Base-by-base conservation (phyloP, 768 basidiomycete species). In the Leucogyrophana mollusca region DNA sequence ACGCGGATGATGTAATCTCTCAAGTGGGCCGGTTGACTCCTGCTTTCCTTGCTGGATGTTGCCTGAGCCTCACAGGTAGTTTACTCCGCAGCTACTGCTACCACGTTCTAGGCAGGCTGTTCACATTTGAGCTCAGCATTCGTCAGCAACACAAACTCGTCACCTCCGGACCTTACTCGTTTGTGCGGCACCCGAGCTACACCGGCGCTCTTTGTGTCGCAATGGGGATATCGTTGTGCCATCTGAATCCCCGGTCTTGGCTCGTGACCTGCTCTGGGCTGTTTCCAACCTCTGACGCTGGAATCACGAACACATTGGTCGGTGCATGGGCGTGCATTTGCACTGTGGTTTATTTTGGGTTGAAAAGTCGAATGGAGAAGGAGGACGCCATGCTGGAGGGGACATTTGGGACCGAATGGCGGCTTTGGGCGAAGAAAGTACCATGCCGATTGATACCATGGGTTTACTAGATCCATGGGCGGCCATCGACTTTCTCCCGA, bases 131-230 rank as follows among this genome's bases (percentile, higher is more conserved):
- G 39, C 67, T 74, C 27, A 66, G 68, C 30, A 68, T 73, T 33
- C 68, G 64, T 8, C 64, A 62, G 1, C 59, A 68, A 44, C 73
- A 75, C 51, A 57, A 64, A 44, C 67, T 75, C 34, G 57, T 75
- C 44, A 73, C 68, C 1, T 53, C 61, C n/a, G 73, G 72, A 1
- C 73, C 72, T 1, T 75, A 75, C 40, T 57, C 70, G n/a, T 66
- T 67, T 61, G 68, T 72, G 8, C 67, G 73, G 34, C 73, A 75
- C 52, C 73, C 73, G 33, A 66, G 70, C 53, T 75, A 75, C 49
- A 65, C 68, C 8, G 72, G 69, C n/a, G 61, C 27, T 3, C 20
- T 49, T 30, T 30, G 27, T 13, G 27, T 30, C 13, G 27, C 27
- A 30, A 13, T 13, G 27, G 27, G 35, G 35, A 37, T 37, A 37